A percentile compares a stretch with the other conserved stretches of the same genome.
Conservation (phyloP, 164 flowering plant species). For the Aristolochia fimbriata region DNA sequence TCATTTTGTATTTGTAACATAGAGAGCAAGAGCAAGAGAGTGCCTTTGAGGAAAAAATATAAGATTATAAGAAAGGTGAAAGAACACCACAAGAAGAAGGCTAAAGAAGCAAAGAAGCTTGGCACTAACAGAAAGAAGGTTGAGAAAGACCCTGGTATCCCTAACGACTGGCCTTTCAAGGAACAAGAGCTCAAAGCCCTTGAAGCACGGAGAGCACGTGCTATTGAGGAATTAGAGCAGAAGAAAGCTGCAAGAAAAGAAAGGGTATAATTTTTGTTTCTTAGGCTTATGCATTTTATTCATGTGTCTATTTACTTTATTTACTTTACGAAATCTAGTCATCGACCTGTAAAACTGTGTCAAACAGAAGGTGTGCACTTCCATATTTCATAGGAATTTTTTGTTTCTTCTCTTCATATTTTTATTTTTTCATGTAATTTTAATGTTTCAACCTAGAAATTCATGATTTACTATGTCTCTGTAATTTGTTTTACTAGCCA, state of each 20-base stretch:
- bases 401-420: background rate
- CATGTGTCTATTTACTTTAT: background rate
- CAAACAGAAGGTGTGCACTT: background rate
- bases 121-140: constrained; percentile 39
- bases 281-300: background rate
- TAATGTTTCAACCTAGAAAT: background rate
- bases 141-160: constrained; percentile 96
- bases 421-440: background rate
- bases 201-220: constrained; percentile 71
- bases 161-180: constrained; percentile 96
- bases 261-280: constrained; percentile 40
- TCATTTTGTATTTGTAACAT: background rate
- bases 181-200: constrained; percentile 94
- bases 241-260: constrained; percentile 91
- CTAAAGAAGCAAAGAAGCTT: constrained; percentile 88
- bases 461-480: background rate
- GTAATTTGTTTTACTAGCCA: background rate
- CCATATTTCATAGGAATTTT: background rate
- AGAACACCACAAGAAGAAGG: constrained; percentile 91
- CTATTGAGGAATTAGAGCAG: constrained; percentile 69
- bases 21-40: constrained; percentile 97
- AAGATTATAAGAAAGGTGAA: constrained; percentile 78
- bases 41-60: constrained; percentile 72
- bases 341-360: too few relatives aligned
- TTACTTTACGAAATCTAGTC: too few relatives aligned